Conservation (phyloP, 1,284 basidiomycete species). For the Cryptococcus sp. region DNA sequence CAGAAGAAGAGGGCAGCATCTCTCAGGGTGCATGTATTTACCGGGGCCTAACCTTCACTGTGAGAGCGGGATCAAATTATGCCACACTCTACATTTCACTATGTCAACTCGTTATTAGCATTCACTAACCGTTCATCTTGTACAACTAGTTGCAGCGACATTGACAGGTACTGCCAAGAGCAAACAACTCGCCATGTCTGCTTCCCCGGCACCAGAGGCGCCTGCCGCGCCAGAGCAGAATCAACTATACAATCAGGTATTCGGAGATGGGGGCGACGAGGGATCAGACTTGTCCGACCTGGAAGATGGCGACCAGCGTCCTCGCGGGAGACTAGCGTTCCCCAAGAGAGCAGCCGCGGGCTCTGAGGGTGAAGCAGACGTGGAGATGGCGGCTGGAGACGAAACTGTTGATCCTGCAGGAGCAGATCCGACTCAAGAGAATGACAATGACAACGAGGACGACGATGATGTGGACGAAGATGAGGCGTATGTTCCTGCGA, state of each 20-base stretch:
- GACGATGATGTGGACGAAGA: constrained; percentile 55
- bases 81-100: neutral
- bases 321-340: constrained; percentile 23
- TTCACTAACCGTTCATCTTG: neutral
- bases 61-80: neutral
- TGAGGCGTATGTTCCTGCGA: constrained; percentile 69
- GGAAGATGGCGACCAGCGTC: constrained; percentile 62
- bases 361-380: constrained; percentile 13
- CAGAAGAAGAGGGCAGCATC: neutral
- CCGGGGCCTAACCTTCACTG: too few relatives aligned
- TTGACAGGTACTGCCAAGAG: too few relatives aligned
- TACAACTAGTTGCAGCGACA: neutral
- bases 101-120: neutral
- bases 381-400: constrained; percentile 4
- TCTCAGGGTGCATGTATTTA: neutral
- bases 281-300: constrained; percentile 69
- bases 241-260: constrained; percentile 58
- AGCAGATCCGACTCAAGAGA: constrained; percentile 1
- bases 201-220: constrained; percentile 15
- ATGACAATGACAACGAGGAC: constrained; percentile 16
- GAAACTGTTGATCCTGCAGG: constrained; percentile 9
- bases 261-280: constrained; percentile 62
- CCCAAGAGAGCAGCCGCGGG: constrained; percentile 16
- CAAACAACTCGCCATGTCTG: constrained; percentile 12
- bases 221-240: neutral